Evolutionary conservation across 2,329 filamentous ascomycete genomes (phyloP), one percentile per base, ranked within the genome.

Genomic region (Fusarium mexicanum): DNA sequence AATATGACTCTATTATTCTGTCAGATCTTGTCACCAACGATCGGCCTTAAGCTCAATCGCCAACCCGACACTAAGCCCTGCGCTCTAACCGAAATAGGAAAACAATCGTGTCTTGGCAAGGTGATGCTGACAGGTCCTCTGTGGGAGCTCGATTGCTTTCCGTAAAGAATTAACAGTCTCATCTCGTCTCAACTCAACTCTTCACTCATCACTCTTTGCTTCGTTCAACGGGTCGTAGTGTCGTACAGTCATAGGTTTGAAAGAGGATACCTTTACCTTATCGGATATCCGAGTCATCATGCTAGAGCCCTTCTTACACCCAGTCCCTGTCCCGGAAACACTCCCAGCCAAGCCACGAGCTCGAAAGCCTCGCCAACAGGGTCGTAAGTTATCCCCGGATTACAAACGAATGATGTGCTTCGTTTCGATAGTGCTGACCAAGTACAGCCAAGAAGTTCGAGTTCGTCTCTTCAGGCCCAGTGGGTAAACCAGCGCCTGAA

Each of bases 391-490:
- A 51, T 46, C 33, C 7, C 14, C 20, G 33, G 7, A 35, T 35
- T 17, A 9, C 33, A 35, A 35, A 35, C 33, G 13, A 14, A 35
- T 13, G 26, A 26, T 33, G 50, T 8, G 29, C 26, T 63, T 20
- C 17, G 8, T 20, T 22, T 7, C 33, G 5, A 10, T 8, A 46
- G 14, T 17, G 6, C 37, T 41, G 18, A 50, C 8, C 1, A 12
- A 35, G 12, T 20, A 10, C n/a, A 77, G 77, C 62, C 18, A 79
- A 75, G 13, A 64, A 62, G 5, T 80, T 81, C n/a, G 75, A 76
- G 43, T 81, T 81, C 31, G 72, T 81, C n/a, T 64, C 71, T 14
- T 73, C 76, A 17, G 79, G 73, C 18, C 46, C 70, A 1, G 61
- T 63, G 9, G 79, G 79, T 1, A 79, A 77, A 43, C 75, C 77